phyloP scores from a whole-genome alignment of 2,329 filamentous ascomycete species.

The Phyllosticta citriasiana region DNA sequence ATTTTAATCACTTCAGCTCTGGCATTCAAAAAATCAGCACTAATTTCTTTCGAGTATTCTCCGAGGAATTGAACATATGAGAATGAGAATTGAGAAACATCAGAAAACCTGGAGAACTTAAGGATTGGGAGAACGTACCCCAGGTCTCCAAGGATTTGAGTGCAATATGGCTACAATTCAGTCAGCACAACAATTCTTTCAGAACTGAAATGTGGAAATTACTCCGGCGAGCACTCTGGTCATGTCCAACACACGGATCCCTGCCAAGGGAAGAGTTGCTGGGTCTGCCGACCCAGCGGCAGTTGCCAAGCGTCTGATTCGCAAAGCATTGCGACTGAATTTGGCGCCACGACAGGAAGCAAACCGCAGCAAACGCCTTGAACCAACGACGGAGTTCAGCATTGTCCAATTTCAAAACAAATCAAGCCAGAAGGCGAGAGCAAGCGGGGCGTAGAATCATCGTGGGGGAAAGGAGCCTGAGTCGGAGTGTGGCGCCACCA shows the following conservation, averaged over 20 bases:
- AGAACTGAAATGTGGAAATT: constrained; percentile 23
- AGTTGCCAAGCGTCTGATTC: neutral
- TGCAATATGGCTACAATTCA: constrained; percentile 72
- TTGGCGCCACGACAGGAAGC: neutral
- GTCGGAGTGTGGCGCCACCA: neutral
- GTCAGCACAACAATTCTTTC: neutral
- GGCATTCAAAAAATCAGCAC: constrained; percentile 15
- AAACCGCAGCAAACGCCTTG: neutral
- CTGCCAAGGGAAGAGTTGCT: constrained; percentile 60
- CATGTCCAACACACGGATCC: constrained; percentile 89
- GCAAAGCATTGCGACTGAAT: neutral
- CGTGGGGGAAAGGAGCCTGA: neutral
- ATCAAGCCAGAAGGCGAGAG: neutral
- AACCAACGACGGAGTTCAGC: neutral
- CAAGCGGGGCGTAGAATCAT: neutral
- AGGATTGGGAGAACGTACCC: constrained; percentile 51
- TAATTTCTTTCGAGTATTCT: constrained; percentile 21
- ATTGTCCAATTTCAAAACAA: neutral
- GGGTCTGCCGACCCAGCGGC: constrained; percentile 14
- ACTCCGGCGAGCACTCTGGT: constrained; percentile 91
- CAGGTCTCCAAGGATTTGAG: constrained; percentile 90
- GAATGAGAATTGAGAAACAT: no score
- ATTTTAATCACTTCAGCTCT: constrained; percentile 96
- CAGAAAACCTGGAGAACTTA: no score
- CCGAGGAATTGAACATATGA: constrained; percentile 16